phyloP scores from a whole-genome alignment of 2,329 filamentous ascomycete genomes.

The Alternaria metachromatica region DNA sequence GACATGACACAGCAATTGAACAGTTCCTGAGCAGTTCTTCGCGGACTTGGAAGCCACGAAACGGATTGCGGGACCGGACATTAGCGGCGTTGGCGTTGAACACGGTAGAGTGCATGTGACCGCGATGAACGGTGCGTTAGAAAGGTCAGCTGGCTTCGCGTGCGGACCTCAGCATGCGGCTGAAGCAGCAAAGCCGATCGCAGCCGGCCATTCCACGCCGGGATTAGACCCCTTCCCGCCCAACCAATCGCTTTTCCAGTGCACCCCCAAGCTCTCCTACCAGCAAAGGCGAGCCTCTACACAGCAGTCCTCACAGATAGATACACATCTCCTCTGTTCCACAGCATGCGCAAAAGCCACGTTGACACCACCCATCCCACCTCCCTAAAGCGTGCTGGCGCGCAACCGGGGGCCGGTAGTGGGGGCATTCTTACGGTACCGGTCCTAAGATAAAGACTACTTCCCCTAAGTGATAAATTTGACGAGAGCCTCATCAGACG shows the following conservation, averaged over 20 bases:
- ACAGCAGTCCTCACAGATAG: background rate
- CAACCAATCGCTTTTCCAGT: conserved; percentile 1
- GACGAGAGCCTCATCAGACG: conserved; percentile 24
- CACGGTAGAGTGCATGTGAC: background rate
- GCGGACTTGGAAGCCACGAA: conserved; percentile 33
- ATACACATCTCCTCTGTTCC: background rate
- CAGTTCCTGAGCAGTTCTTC: conserved; percentile 15
- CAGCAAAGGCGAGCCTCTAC: background rate
- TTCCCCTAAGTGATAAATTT: conserved; percentile 43
- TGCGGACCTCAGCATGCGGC: background rate
- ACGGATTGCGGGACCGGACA: conserved; percentile 33
- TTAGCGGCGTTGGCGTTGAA: background rate
- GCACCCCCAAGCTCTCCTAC: background rate
- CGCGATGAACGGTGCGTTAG: background rate
- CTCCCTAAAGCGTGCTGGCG: conserved; percentile 30
- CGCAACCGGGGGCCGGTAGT: background rate
- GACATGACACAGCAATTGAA: conserved; percentile 71
- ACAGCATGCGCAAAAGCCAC: background rate
- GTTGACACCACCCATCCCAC: background rate
- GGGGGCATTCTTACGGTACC: background rate
- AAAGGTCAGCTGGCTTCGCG: conserved; percentile 19
- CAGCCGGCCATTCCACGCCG: conserved; percentile 8
- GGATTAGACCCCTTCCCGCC: background rate
- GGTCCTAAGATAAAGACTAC: conserved; percentile 29
- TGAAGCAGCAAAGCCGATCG: conserved; percentile 10